Base-by-base conservation (phyloP, 306 rosid species). In the Carpinus viminea region DNA sequence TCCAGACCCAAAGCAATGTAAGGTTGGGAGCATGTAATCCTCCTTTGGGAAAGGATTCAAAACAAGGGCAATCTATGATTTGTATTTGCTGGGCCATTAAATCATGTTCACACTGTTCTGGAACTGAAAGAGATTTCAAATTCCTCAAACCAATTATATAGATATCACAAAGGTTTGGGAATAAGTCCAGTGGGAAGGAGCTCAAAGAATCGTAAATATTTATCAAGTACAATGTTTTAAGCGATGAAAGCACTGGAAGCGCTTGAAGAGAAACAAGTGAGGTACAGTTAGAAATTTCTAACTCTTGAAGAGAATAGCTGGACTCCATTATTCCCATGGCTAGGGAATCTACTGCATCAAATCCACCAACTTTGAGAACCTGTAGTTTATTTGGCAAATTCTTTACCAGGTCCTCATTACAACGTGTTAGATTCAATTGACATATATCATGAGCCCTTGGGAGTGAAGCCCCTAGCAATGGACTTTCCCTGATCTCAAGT, bases 21-120 rank as follows among this genome's bases (percentile, higher is more conserved):
- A 76, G 62, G 18, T 38, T 76, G 2, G 53, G 21, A 3, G 66
- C 74, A 1, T 0, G 31, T 0, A 64, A 48, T 76, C 64, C 79
- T 50, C 18, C 66, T 3, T 13, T 13, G 0, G 73, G 80, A 66
- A 76, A 66, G 13, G 74, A 66, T 36, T 36, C 64, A 55, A 82
- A 82, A 53, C 47, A 74, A 65, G n/a, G 57, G 21, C 82, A 68
- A 62, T 34, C 7, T 59, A 55, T 7, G 59, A 38, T 28, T 68
- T 7, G 73, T 3, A 81, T 78, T 0, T 45, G 65, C 21, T 21
- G 21, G 54, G 21, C 61, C 68, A 18, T 48, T 76, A 47, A 76
- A 36, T 50, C 9, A 2, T 20, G 26, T 5, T 21, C n/a, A 38
- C 20, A 20, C 12, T 28, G 9, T 15, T 34, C 41, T 38, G 20